Evolutionary conservation across 768 basidiomycete genomes (phyloP), one percentile per base, ranked within the genome.

Genomic region (Neoboletus subvelutipes): DNA sequence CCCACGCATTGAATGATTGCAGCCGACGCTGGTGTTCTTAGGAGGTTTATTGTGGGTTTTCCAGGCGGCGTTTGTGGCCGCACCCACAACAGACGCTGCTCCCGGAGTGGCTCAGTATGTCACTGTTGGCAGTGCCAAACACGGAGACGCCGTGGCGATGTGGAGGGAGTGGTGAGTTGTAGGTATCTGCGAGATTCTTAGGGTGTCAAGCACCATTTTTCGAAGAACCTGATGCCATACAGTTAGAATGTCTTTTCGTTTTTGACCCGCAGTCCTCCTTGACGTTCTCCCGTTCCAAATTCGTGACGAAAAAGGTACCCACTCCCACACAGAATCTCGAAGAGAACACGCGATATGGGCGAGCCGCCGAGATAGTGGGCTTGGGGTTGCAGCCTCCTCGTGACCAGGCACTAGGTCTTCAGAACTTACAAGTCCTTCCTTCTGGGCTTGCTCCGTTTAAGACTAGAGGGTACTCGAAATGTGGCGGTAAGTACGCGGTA

Each of bases 201-300:
- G 13, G 3, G 36, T 24, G 0, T 37, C 29, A 4, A 5, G 33
- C 4, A 57, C 26, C 26, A 51, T 40, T 1, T 18, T 10, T 4
- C 31, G 49, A 0, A 58, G 24, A 12, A 20, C 33, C 11, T 2
- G 11, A 52, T 62, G 20, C 31, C 46, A 20, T 55, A 46, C 6
- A 20, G 1, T 5, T 22, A 12, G 6, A 58, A 39, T 7, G 28
- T 33, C 31, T 12, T 6, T 15, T 24, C 39, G 22, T 58, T 62
- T 6, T 12, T 45, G 11, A 11, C 8, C 62, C 54, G 58, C 62
- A 63, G 3, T 46, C 9, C 26, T 50, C 61, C 58, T 54, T 56
- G 0, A 20, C 18, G 13, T 39, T 34, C n/a, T 56, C 48, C 2
- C 18, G 0, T 33, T 53, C 58, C 6, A 56, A 39, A 17, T 56